A percentile compares a stretch with the other conserved stretches of the same genome.
phyloP scores from a whole-genome alignment of 495 filamentous ascomycete genomes.

The Hypoxylon perforatum region DNA sequence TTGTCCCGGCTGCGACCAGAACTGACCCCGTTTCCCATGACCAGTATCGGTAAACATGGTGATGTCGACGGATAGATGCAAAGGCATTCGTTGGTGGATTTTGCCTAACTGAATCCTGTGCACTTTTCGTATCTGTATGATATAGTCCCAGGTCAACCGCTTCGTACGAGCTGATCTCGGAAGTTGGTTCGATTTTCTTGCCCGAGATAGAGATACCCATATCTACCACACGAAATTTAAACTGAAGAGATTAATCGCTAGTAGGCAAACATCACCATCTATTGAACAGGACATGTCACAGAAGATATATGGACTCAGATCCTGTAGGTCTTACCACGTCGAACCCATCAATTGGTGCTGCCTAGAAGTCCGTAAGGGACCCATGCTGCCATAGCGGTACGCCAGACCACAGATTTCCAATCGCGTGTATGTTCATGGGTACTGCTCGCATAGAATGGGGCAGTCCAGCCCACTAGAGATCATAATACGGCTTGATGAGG shows the following conservation, averaged over 20 bases:
- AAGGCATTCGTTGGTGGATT: not conserved
- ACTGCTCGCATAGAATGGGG: too few species aligned
- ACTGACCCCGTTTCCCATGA: constrained; percentile 28
- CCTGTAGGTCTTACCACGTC: too few species aligned
- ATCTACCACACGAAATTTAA: not conserved
- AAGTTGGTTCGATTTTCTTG: not conserved
- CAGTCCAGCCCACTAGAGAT: too few species aligned
- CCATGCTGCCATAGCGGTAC: too few species aligned
- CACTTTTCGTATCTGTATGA: not conserved
- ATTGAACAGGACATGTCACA: too few species aligned
- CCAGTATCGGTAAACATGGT: constrained; percentile 32
- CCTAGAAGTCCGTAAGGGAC: too few species aligned
- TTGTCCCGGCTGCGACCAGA: constrained; percentile 5
- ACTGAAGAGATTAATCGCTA: too few species aligned
- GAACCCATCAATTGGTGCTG: not conserved
- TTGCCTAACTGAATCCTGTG: not conserved
- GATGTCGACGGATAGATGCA: constrained; percentile 4
- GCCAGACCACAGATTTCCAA: too few species aligned
- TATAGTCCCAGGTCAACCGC: not conserved
- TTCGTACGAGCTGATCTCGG: not conserved
- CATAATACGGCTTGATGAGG: too few species aligned
- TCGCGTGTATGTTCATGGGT: too few species aligned
- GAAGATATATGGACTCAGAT: too few species aligned
- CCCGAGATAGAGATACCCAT: not conserved
- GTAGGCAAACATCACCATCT: too few species aligned